Evolutionary conservation across 805 yeast genomes (phyloP), one percentile per base, ranked within the genome.

Genomic region (Cyberlindnera xylosilytica): DNA sequence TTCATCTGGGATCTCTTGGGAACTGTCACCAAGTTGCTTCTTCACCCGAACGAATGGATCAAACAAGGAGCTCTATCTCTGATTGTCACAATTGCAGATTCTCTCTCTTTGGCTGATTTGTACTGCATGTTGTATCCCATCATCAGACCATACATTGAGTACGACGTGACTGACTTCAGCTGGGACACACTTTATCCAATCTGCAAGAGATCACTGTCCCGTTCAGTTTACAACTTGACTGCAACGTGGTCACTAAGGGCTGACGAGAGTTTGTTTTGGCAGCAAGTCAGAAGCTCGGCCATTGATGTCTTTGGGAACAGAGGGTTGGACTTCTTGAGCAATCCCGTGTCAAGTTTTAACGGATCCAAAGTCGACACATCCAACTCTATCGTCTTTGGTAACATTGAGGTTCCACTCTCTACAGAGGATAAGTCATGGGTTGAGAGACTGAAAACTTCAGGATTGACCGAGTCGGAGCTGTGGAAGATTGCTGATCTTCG

Each of bases 31-130:
- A 77, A 79, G 42, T 70, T 91, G 20, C 57, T 85, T 0, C 61
- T 90, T 8, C 97, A 90, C 57, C 98, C 98, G 0, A 90, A 88
- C 60, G 83, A 78, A 40, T 82, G 95, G 81, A 82, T 91, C 10
- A 64, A 96, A 29, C 87, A 86, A 49, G 74, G 83, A 2, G 76
- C 84, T 0, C 54, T 88, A 33, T 64, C 71, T 2, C 68, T 89
- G 38, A 68, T 89, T 1, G 66, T 84, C 3, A 72, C 83, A 0
- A 73, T 87, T 2, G 78, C 86, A 1, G 68, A 71, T 3, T 79
- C 78, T 52, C 61, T 89, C 20, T 70, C 83, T 11, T 70, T 79
- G 18, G 93, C 97, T 0, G 97, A 93, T 51, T 65, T 78, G 10
- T 87, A 83, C 52, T 91, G 98, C 55, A 73, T 88, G 59, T 64